Conservation (phyloP, 768 basidiomycete genomes). For the Pulveroboletus sp. region DNA sequence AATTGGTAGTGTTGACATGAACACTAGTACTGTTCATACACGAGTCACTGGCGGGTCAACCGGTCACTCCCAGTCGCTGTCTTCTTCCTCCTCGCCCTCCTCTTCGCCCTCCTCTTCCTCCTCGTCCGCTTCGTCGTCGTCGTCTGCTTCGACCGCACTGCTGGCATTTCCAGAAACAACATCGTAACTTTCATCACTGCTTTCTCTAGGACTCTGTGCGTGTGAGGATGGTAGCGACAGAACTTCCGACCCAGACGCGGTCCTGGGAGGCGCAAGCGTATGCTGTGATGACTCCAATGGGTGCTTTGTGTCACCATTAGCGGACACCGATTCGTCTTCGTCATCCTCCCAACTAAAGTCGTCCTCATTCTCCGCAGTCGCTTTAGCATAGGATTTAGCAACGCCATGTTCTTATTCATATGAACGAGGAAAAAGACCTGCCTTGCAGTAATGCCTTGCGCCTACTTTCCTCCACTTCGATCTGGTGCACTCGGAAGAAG, state of each 20-base stretch:
- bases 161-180: slow-evolving; percentile 56
- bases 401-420: not conserved
- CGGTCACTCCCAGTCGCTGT: slow-evolving; percentile 64
- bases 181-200: slow-evolving; percentile 69
- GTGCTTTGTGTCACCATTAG: slow-evolving; percentile 14
- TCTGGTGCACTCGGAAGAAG: slow-evolving; percentile 86
- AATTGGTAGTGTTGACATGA: slow-evolving; percentile 2
- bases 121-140: slow-evolving; percentile 22
- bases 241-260: slow-evolving; percentile 15
- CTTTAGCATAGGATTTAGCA: slow-evolving; percentile 30
- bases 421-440: slow-evolving; percentile 26
- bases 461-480: slow-evolving; percentile 72
- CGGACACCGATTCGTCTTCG: slow-evolving; percentile 61
- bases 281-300: slow-evolving; percentile 21
- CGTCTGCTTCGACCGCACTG: slow-evolving; percentile 33
- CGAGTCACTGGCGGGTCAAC: too few relatives aligned
- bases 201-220: slow-evolving; percentile 46
- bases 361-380: slow-evolving; percentile 71
- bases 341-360: slow-evolving; percentile 92
- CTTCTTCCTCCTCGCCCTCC: slow-evolving; percentile 28
- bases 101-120: slow-evolving; percentile 35
- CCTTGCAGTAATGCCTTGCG: slow-evolving; percentile 77
- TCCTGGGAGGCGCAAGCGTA: slow-evolving; percentile 24
- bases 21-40: too few relatives aligned
- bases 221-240: slow-evolving; percentile 32